Percentiles rank a stretch among this genome's conserved stretches.
Conservation (phyloP, 2,329 filamentous ascomycete genomes). For the Chrysoporthe puriensis region DNA sequence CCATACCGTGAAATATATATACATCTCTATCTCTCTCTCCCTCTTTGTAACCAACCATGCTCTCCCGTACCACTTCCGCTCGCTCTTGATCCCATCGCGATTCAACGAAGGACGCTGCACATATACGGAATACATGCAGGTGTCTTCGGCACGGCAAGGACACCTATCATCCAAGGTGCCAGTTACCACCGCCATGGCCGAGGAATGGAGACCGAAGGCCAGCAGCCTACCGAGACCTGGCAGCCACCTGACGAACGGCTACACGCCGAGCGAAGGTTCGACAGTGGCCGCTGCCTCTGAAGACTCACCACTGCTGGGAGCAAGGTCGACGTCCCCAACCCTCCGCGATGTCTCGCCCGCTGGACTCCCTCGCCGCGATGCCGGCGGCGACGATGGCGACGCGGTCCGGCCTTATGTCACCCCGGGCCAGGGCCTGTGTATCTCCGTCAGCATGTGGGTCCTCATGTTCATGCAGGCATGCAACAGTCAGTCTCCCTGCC, state of each 20-base stretch:
- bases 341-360: conserved; percentile 30
- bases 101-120: not conserved
- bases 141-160: not conserved
- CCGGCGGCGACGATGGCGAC: conserved; percentile 13
- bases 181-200: not conserved
- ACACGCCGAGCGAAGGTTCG: conserved; percentile 10
- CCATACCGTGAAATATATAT: not conserved
- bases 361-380: not conserved
- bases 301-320: conserved; percentile 36
- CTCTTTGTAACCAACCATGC: not conserved
- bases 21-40: too few species aligned
- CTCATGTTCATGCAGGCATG: conserved; percentile 63
- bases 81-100: not conserved
- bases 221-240: not conserved
- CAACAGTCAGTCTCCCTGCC: not conserved
- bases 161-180: not conserved
- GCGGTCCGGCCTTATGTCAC: conserved; percentile 30
- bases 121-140: not conserved
- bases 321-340: conserved; percentile 33
- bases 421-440: conserved; percentile 44
- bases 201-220: not conserved
- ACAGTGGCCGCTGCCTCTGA: conserved; percentile 31
- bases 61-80: not conserved
- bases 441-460: conserved; percentile 57
- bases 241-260: not conserved